Evolutionary conservation across 805 yeast genomes (phyloP).

Genomic region (Ogataea methanolica): DNA sequence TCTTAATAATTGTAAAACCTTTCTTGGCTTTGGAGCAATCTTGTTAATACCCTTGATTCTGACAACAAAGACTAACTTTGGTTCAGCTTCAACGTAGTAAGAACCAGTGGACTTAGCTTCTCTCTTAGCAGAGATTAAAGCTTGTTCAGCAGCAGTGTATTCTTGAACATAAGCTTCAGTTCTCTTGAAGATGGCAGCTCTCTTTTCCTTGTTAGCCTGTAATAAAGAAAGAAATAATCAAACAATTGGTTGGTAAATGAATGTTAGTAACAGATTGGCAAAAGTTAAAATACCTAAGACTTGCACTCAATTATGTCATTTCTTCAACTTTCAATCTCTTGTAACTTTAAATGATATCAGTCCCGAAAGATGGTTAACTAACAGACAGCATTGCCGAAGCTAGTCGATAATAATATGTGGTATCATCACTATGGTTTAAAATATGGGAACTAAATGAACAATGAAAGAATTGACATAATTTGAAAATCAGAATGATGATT

Average conservation of each 20-base stretch:
- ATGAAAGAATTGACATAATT: constrained; percentile 42
- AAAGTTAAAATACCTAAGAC: not conserved
- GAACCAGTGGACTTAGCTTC: constrained; percentile 92
- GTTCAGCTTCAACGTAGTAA: constrained; percentile 93
- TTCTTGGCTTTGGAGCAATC: constrained; percentile 99
- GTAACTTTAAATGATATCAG: constrained; percentile 39
- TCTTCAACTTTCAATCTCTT: not conserved
- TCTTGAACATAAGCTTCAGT: constrained; percentile 96
- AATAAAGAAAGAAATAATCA: constrained; percentile 2
- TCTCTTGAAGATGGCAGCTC: constrained; percentile 64
- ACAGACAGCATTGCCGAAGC: constrained; percentile 67
- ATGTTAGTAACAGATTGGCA: constrained; percentile 23
- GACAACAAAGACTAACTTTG: constrained; percentile 89
- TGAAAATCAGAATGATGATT: not conserved
- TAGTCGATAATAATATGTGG: constrained; percentile 48
- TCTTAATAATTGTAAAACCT: constrained; percentile 92
- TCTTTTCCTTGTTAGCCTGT: constrained; percentile 43
- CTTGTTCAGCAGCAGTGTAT: constrained; percentile 89
- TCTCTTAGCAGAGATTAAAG: constrained; percentile 81
- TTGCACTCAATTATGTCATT: too few relatives aligned
- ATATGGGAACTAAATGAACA: constrained; percentile 1
- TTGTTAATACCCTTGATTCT: constrained; percentile 99
- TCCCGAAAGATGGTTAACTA: constrained; percentile 87
- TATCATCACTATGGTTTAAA: constrained; percentile 39
- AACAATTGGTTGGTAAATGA: not conserved